Conservation (phyloP, 495 filamentous ascomycete species). For the Hypomontagnella submonticulosa region DNA sequence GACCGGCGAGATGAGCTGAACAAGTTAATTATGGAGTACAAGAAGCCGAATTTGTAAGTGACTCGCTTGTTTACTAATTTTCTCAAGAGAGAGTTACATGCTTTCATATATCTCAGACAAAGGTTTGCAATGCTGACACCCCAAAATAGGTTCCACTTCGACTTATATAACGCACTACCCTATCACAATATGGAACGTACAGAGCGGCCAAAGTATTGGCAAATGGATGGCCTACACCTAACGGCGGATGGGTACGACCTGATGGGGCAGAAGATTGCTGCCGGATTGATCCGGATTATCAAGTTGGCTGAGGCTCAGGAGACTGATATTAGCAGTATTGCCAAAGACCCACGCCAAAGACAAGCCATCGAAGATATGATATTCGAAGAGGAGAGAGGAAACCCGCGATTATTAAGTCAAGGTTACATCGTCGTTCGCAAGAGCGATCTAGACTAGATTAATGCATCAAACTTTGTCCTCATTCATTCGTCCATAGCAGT, state of each 20-base stretch:
- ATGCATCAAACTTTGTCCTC: slow-evolving; percentile 7
- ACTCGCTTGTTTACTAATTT: background rate
- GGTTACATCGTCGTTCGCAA: slow-evolving; percentile 60
- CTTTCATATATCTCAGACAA: too few species aligned
- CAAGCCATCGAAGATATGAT: slow-evolving; percentile 52
- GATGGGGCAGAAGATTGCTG: slow-evolving; percentile 65
- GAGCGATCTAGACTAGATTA: slow-evolving; percentile 54
- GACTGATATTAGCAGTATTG: slow-evolving; percentile 41
- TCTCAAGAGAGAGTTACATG: too few species aligned
- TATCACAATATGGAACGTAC: slow-evolving; percentile 59
- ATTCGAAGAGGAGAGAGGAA: slow-evolving; percentile 57
- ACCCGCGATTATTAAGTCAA: slow-evolving; percentile 52
- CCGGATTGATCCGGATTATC: slow-evolving; percentile 56
- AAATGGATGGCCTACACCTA: slow-evolving; percentile 69
- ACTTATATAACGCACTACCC: slow-evolving; percentile 63
- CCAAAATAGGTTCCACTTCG: slow-evolving; percentile 59
- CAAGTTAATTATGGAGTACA: slow-evolving; percentile 58
- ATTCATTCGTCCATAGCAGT: slow-evolving; percentile 13
- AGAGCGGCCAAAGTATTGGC: slow-evolving; percentile 63
- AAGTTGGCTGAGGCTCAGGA: slow-evolving; percentile 50
- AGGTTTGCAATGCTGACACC: background rate
- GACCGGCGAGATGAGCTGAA: slow-evolving; percentile 62
- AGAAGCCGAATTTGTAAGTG: slow-evolving; percentile 60
- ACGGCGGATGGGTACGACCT: slow-evolving; percentile 67
- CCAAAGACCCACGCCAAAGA: slow-evolving; percentile 40